Conservation (phyloP, 2,329 filamentous ascomycete species). For the Sclerotinia trifoliorum region DNA sequence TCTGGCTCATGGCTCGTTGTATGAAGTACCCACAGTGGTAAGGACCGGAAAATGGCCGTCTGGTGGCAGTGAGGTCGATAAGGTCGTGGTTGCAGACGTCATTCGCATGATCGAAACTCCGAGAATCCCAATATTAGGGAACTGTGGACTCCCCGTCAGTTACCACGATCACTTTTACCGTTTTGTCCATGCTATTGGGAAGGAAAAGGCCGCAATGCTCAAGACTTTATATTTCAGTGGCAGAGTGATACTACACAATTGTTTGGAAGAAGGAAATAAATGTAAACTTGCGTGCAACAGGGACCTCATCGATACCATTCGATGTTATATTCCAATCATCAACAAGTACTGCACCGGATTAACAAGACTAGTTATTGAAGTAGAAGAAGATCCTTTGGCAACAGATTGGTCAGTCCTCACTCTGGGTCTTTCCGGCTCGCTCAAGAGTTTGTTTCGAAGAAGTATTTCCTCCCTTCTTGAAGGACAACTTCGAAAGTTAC, state of each 20-base stretch:
- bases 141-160: neutral
- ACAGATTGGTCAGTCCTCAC: rapidly evolving
- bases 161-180: slow-evolving; percentile 1
- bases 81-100: too few species aligned
- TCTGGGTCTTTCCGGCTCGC: neutral
- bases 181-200: neutral
- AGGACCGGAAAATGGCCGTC: neutral
- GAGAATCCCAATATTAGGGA: neutral
- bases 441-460: too few species aligned
- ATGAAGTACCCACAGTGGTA: neutral
- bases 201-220: neutral
- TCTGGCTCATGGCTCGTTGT: neutral
- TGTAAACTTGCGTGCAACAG: neutral
- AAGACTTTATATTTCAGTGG: neutral
- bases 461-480: neutral
- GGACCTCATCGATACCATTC: neutral
- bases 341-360: neutral
- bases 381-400: neutral
- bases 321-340: neutral
- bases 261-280: neutral
- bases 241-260: neutral
- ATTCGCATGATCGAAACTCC: neutral
- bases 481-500: neutral
- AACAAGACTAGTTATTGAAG: neutral
- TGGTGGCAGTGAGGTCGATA: neutral